Percentiles rank a stretch among this genome's conserved stretches.
Conservation (phyloP, 2,329 filamentous ascomycete genomes). For the Berkeleyomyces rouxiae region DNA sequence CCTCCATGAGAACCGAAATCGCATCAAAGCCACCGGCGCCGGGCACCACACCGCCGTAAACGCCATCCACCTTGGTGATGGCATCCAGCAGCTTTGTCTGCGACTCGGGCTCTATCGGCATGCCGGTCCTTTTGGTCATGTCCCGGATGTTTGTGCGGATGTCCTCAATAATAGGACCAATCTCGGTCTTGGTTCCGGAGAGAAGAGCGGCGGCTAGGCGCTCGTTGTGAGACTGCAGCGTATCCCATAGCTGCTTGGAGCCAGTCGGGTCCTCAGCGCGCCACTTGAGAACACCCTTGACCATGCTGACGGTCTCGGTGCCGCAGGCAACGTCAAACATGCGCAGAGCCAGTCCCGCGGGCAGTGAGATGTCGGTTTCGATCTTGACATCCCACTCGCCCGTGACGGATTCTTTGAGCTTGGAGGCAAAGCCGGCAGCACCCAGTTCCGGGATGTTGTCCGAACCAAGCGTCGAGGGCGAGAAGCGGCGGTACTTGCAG, state of each 20-base stretch:
- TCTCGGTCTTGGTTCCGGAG: constrained; percentile 27
- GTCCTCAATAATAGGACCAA: constrained; percentile 30
- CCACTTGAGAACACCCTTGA: constrained; percentile 81
- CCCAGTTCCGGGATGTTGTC: constrained; percentile 49
- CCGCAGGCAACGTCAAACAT: constrained; percentile 97
- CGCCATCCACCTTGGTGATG: constrained; percentile 53
- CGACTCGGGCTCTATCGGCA: constrained; percentile 75
- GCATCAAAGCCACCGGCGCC: constrained; percentile 92
- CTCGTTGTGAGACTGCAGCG: constrained; percentile 60
- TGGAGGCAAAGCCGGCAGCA: constrained; percentile 45
- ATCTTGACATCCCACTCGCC: constrained; percentile 66
- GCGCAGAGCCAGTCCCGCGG: constrained; percentile 56
- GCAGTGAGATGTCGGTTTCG: constrained; percentile 39
- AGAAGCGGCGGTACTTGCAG: constrained; percentile 85
- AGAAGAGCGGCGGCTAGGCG: constrained; percentile 48
- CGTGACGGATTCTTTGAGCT: constrained; percentile 46
- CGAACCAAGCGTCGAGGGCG: constrained; percentile 47
- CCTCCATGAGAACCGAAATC: constrained; percentile 60
- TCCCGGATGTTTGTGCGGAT: constrained; percentile 49
- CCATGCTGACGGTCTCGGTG: constrained; percentile 87
- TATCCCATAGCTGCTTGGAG: constrained; percentile 51
- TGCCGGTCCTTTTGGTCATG: constrained; percentile 58
- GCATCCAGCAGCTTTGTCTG: constrained; percentile 77
- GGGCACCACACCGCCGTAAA: constrained; percentile 81
- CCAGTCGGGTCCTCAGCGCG: constrained; percentile 43